Evolutionary conservation across 495 filamentous ascomycete genomes (phyloP).

Genomic region (Aspergillus ellipticus): DNA sequence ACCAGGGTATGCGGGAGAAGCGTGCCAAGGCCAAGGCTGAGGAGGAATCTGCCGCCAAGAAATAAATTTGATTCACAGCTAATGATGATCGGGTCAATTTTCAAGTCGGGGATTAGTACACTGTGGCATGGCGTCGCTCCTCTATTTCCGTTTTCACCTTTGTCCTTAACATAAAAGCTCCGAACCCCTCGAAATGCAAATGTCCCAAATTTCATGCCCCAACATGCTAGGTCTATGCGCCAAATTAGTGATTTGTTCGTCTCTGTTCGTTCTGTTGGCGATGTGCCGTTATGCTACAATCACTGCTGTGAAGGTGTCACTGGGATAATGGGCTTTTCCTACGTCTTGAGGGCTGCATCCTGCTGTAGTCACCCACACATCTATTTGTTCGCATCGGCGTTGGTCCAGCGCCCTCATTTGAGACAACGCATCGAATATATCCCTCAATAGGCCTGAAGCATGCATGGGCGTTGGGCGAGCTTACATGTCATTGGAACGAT

Average conservation of each 20-base stretch:
- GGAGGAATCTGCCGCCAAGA: constrained; percentile 81
- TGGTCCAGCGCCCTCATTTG: background rate
- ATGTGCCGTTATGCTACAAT: background rate
- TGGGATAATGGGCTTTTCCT: no score
- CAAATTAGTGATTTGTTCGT: background rate
- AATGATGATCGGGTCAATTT: constrained; percentile 49
- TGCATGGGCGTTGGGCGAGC: background rate
- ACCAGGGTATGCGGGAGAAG: constrained; percentile 85
- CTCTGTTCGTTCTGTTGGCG: background rate
- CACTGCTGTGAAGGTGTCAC: no score
- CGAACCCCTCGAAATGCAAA: constrained; percentile 45
- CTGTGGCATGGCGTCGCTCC: constrained; percentile 42
- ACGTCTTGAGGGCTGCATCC: no score
- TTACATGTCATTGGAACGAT: background rate
- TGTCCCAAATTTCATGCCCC: constrained; percentile 27
- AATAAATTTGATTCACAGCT: constrained; percentile 65
- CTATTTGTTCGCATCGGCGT: no score
- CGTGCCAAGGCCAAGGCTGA: constrained; percentile 87
- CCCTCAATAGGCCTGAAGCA: background rate
- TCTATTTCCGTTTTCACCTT: constrained; percentile 26
- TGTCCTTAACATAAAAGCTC: constrained; percentile 42
- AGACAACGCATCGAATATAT: background rate
- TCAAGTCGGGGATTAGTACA: constrained; percentile 40
- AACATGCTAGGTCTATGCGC: background rate
- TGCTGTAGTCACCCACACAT: no score